phyloP scores from a whole-genome alignment of 2,329 filamentous ascomycete genomes.

The Fusarium keratoplasticum region DNA sequence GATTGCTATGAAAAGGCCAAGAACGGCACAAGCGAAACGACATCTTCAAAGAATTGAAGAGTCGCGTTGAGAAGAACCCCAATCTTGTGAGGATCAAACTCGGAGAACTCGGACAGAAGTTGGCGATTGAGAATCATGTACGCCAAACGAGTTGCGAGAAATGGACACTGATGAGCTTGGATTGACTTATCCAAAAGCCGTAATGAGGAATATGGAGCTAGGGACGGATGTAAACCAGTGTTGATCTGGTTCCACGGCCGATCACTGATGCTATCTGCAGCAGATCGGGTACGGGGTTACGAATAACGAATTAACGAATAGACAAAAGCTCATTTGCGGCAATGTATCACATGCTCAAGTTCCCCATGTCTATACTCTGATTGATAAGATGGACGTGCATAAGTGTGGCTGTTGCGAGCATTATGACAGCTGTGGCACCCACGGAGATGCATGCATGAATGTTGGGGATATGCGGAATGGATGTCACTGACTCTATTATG shows the following conservation, averaged over 20 bases:
- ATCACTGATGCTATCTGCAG: not conserved
- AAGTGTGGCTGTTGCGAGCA: not conserved
- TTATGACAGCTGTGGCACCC: not conserved
- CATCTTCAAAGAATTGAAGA: not conserved
- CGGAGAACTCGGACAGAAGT: not conserved
- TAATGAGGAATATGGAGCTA: not conserved
- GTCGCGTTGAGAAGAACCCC: not conserved
- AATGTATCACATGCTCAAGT: not conserved
- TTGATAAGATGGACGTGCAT: not conserved
- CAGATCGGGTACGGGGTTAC: not conserved
- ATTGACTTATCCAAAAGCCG: not conserved
- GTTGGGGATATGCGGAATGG: not conserved
- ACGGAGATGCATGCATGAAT: not conserved
- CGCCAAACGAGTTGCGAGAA: not conserved
- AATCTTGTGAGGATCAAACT: not conserved
- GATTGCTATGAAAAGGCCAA: not conserved
- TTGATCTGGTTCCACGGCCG: not conserved
- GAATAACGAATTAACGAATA: not conserved
- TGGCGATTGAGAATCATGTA: not conserved
- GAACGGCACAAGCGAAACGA: not conserved
- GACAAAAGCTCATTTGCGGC: not conserved
- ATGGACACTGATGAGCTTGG: not conserved
- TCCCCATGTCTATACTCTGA: not conserved
- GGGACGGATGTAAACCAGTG: not conserved
- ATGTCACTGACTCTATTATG: not conserved